Conservation (phyloP, 2,329 filamentous ascomycete genomes). For the Colletotrichum limetticola region DNA sequence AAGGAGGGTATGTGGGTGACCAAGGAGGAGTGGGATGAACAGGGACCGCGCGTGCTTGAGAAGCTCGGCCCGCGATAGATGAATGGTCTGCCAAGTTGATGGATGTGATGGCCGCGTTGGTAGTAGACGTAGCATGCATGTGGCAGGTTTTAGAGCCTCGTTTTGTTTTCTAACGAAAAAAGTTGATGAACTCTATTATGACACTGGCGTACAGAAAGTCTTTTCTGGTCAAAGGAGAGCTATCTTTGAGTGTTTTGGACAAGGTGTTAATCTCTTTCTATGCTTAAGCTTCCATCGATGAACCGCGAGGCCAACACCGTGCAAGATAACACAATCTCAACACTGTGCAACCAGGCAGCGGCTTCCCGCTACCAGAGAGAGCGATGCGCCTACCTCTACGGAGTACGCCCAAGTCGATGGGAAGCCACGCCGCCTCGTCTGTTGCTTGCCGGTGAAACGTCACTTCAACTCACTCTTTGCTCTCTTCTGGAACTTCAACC, state of each 20-base stretch:
- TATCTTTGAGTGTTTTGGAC: too few species aligned
- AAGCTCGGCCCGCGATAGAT: conserved; percentile 89
- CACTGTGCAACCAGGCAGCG: not conserved
- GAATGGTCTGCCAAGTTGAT: not conserved
- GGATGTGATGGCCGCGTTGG: not conserved
- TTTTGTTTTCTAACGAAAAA: conserved; percentile 33
- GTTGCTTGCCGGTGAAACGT: conserved; percentile 7
- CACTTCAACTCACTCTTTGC: not conserved
- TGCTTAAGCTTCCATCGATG: not conserved
- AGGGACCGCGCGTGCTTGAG: conserved; percentile 84
- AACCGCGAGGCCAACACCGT: not conserved
- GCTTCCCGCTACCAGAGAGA: not conserved
- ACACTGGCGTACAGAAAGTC: not conserved
- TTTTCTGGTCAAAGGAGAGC: not conserved
- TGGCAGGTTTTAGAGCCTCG: conserved; percentile 33
- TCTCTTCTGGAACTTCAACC: not conserved
- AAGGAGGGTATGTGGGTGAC: conserved; percentile 99
- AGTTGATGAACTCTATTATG: conserved; percentile 26
- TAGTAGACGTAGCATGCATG: conserved; percentile 35
- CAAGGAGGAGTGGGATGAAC: conserved; percentile 96
- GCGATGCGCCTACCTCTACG: not conserved
- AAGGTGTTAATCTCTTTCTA: too few species aligned
- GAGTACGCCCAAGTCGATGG: not conserved
- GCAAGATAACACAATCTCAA: not conserved
- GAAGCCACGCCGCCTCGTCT: not conserved